Evolutionary conservation across 148 eudicot species (phyloP), one percentile per base, ranked within the genome.

Genomic region (Cornus florida): DNA sequence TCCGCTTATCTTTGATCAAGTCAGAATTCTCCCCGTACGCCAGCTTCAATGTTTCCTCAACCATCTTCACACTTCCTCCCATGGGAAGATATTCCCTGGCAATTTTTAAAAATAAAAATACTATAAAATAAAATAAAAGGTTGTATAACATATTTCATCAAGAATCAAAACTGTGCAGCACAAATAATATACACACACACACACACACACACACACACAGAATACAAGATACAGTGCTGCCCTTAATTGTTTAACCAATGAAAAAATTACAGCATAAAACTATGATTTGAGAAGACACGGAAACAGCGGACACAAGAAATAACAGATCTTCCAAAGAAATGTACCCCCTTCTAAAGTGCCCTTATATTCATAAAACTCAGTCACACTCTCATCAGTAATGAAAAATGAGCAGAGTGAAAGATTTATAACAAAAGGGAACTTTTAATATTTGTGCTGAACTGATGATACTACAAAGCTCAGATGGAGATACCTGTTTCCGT

Each of bases 31-130:
- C 99, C 68, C 99, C 99, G 81, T 92, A 96, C 3, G 99, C 99
- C 66, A 96, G 90, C 89, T 92, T 96, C 75, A 96, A 74, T 62
- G 99, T 91, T 86, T 93, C 97, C 82, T 93, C 89, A 75, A 96
- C 85, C 99, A 96, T 93, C 38, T 93, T 89, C 67, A 67, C 79
- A 80, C 99, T 96, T 82, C 99, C 99, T 71, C 93, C 99, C 98
- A 96, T 96, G 5, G 99, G 99, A 77, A 96, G 99, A 86, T 96
- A 96, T 74, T 96, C 99, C 99, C 99, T 96, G 82, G 16, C 48
- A 84, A 64, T 73, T 43, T 59, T 35, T 46, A 59, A 20, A 31
- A 10, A 38, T 6, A 35, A 73, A 76, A 11, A 12, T 28, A 28
- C 28, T 28, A 39, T 28, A 2, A 43, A 43, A 9, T 43, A 79